Percentiles rank a stretch among this genome's conserved stretches.
These are phyloP conservation scores for Alternaria brassicae DNA, from an alignment of 2,329 filamentous ascomycete genomes.

Conservation along the genomic window DNA sequence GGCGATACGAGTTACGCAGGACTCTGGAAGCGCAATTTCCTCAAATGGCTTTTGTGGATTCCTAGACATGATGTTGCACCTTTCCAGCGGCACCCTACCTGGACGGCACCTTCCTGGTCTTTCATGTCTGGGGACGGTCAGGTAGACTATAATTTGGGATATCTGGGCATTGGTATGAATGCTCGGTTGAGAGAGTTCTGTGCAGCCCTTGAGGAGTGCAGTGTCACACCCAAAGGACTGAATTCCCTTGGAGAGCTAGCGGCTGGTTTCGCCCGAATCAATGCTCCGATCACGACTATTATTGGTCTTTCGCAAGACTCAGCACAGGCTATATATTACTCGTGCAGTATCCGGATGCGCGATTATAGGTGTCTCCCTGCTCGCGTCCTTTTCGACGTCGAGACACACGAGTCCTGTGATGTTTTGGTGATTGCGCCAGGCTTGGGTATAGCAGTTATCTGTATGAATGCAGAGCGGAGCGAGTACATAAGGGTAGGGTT, in stretches of 20 bases:
- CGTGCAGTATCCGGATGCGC: background rate
- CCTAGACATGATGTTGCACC: conserved; percentile 4
- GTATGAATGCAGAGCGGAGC: background rate
- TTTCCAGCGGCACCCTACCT: background rate
- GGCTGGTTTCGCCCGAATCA: conserved; percentile 12
- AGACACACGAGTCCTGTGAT: background rate
- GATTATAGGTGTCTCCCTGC: background rate
- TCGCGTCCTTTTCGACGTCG: conserved; percentile 10
- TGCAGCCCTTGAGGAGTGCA: conserved; percentile 4
- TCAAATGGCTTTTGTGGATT: conserved; percentile 12
- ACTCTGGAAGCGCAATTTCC: conserved; percentile 13
- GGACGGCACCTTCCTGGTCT: conserved; percentile 17
- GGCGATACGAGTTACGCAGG: conserved; percentile 15
- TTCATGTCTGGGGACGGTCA: conserved; percentile 9
- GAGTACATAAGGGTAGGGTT: conserved; percentile 21
- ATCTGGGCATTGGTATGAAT: background rate
- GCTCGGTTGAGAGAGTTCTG: background rate
- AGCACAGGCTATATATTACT: background rate
- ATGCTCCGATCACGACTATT: background rate
- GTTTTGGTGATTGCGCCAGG: conserved; percentile 12
- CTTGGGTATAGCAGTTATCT: conserved; percentile 3
- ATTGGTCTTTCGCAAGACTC: background rate
- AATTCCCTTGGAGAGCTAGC: conserved; percentile 17
- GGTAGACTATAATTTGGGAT: background rate
- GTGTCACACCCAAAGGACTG: conserved; percentile 5